Evolutionary conservation across 2,329 filamentous ascomycete species (phyloP).

Genomic region (Fusarium sp.): DNA sequence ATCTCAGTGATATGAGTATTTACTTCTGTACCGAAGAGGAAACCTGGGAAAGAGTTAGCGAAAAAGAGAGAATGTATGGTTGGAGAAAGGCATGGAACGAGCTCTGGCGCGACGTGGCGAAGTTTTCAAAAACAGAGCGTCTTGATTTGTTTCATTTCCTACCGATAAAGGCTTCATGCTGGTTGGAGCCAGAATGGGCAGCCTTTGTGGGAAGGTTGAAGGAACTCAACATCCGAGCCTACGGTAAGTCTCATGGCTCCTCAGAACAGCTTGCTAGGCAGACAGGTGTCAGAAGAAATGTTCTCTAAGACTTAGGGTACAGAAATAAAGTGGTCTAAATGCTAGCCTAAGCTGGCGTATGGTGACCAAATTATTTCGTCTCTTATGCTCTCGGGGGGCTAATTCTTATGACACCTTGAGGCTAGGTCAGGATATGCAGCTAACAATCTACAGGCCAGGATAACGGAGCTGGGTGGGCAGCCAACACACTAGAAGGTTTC

Average conservation of each 20-base stretch:
- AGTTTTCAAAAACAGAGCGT: background rate
- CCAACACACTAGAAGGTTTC: slow-evolving; percentile 1
- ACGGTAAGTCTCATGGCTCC: background rate
- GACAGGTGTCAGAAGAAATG: too few species aligned
- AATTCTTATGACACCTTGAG: too few species aligned
- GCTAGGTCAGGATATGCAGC: background rate
- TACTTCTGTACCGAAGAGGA: slow-evolving; percentile 3
- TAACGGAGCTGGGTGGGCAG: background rate
- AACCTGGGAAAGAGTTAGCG: background rate
- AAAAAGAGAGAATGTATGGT: slow-evolving; percentile 1
- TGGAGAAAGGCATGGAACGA: slow-evolving; percentile 13
- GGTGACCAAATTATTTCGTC: too few species aligned
- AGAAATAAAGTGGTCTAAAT: too few species aligned
- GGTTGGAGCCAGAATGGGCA: background rate
- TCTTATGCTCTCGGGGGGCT: too few species aligned
- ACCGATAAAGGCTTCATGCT: slow-evolving; percentile 10
- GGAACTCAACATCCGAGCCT: background rate
- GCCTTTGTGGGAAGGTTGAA: background rate
- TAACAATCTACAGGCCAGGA: background rate
- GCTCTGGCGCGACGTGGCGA: slow-evolving; percentile 12
- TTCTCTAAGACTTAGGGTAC: too few species aligned
- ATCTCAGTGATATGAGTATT: background rate
- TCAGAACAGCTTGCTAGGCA: too few species aligned
- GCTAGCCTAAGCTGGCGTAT: too few species aligned
- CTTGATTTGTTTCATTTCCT: slow-evolving; percentile 6